These are phyloP conservation scores for Crithidia mellificae DNA, from an alignment of 208 protist species.

Conservation along the genomic window DNA sequence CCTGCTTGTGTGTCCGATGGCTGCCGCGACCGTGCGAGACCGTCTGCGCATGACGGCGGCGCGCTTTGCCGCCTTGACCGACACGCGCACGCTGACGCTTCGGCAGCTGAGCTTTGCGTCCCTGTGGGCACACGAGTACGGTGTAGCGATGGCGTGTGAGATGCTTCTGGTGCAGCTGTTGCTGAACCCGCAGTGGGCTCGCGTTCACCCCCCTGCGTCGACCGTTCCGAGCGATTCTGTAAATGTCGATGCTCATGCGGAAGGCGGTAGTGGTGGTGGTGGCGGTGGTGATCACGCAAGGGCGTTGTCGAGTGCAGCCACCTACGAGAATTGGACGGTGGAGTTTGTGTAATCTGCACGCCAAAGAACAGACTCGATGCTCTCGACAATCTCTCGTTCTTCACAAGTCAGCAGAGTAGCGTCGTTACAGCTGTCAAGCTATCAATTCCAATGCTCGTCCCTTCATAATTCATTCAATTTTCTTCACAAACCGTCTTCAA, in stretches of 20 bases:
- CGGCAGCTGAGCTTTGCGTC: slow-evolving; percentile 33
- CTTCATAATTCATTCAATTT: no score
- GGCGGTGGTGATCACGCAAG: not conserved
- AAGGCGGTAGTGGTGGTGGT: no score
- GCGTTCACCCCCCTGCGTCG: slow-evolving; percentile 20
- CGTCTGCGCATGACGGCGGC: slow-evolving; percentile 36
- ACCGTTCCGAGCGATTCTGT: no score
- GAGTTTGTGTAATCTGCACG: slow-evolving; percentile 3
- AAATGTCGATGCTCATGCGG: no score
- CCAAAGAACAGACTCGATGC: no score
- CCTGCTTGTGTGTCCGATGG: slow-evolving; percentile 29
- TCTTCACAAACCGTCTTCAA: no score
- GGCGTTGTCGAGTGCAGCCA: not conserved
- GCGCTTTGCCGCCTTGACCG: slow-evolving; percentile 24
- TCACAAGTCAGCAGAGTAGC: no score
- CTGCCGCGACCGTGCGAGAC: slow-evolving; percentile 27
- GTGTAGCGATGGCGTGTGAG: slow-evolving; percentile 29
- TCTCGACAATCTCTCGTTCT: no score
- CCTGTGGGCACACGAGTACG: slow-evolving; percentile 75
- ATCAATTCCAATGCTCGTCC: no score
- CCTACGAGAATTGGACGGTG: slow-evolving; percentile 21
- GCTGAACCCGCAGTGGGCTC: slow-evolving; percentile 17
- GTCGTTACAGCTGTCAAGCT: no score
- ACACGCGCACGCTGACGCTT: slow-evolving; percentile 31
- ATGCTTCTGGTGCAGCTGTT: slow-evolving; percentile 58